Evolutionary conservation across 2,329 filamentous ascomycete genomes (phyloP), one percentile per base, ranked within the genome.

Genomic region (Phaeosphaeriaceae sp.): DNA sequence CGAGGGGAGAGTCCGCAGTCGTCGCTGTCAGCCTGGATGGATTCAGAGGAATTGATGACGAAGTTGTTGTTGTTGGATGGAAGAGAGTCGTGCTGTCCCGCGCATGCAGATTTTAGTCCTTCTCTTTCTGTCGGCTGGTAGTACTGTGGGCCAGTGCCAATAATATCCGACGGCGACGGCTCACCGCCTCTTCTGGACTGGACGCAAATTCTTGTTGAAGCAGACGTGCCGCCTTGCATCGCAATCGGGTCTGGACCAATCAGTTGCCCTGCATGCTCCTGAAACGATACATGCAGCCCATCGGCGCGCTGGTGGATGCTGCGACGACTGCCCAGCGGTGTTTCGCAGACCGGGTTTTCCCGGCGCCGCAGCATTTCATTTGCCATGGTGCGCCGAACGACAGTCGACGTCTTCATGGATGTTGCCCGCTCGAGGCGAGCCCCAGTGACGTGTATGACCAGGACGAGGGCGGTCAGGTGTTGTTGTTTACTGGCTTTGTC

Each of bases 301-400:
- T 56, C 55, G 35, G 24, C 22, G 49, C 46, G 57, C 23, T 52
- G 58, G 49, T 56, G 59, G 35, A 52, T 51, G 49, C 13, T 35
- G 40, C n/a, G 26, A 28, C 21, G 55, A 22, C 50, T 43, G 26
- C 26, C 26, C 32, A 49, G 52, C 43, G 54, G 49, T 55, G 47
- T 60, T 51, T 50, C 49, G 28, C 26, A 48, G 43, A 60, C 59
- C 58, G 59, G 57, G 47, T 64, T 59, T 32, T 63, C 56, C 52
- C 64, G 62, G 47, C 59, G 54, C 24, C 60, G 62, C 42, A 68
- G 56, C 22, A 66, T 47, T 55, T 62, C 61, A 57, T 55, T 57
- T 47, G 61, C 58, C 51, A 67, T 63, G 35, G 56, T 49, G 54
- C 64, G 57, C 40, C 58, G 63, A 32, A 61, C 65, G 42, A 60